These are phyloP conservation scores for Grammothele lineata DNA, from an alignment of 768 basidiomycete species.

Conservation along the genomic window DNA sequence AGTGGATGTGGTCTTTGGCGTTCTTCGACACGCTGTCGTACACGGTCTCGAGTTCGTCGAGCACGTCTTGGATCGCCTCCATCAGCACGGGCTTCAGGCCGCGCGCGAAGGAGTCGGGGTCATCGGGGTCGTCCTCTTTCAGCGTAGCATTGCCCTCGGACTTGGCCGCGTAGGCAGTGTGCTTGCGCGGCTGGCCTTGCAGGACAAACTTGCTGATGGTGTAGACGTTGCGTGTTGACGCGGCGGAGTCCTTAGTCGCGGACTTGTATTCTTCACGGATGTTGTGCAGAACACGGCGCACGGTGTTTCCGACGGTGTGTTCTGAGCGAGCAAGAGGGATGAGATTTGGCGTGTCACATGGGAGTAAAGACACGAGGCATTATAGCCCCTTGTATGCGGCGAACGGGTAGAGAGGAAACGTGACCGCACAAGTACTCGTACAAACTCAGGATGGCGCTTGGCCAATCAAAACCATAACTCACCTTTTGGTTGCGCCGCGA, in stretches of 20 bases:
- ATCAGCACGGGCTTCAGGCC: conserved; percentile 89
- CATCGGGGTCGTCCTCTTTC: conserved; percentile 67
- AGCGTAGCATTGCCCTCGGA: conserved; percentile 53
- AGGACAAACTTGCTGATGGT: conserved; percentile 84
- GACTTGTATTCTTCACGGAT: conserved; percentile 94
- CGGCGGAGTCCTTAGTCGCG: conserved; percentile 49
- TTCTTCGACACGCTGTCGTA: conserved; percentile 93
- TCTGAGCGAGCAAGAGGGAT: conserved; percentile 56
- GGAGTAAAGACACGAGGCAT: too few relatives aligned
- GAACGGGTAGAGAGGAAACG: too few relatives aligned
- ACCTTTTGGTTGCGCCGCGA: conserved; percentile 97
- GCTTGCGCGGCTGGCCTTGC: conserved; percentile 63
- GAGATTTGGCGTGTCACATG: too few relatives aligned
- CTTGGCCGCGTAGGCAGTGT: conserved; percentile 35
- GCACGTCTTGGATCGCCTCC: conserved; percentile 94
- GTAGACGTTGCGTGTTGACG: conserved; percentile 40
- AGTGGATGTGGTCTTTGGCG: conserved; percentile 94
- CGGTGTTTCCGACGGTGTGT: conserved; percentile 92
- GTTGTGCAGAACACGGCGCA: conserved; percentile 88
- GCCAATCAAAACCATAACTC: too few relatives aligned
- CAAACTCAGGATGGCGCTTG: too few relatives aligned
- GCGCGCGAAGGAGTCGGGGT: conserved; percentile 73
- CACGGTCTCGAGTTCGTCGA: conserved; percentile 94
- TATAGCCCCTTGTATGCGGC: too few relatives aligned
- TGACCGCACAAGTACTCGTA: too few relatives aligned